Percentiles rank a stretch among this genome's conserved stretches.
phyloP scores from a whole-genome alignment of 345 rosid genomes.

The Garcia nutans region DNA sequence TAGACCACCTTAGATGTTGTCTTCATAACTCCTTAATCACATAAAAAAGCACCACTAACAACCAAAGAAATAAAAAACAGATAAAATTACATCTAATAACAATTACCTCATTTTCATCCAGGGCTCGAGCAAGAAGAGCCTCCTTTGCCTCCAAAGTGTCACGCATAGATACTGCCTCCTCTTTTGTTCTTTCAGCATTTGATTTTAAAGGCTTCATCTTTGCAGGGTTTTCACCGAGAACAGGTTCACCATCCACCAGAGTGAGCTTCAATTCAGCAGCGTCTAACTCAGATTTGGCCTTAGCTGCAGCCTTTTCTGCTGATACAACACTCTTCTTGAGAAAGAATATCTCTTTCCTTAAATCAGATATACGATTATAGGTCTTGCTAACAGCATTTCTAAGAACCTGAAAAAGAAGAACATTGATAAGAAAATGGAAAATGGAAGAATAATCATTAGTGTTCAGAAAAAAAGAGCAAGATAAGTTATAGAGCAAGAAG shows the following conservation, averaged over 20 bases:
- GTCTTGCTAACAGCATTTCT: constrained; percentile 95
- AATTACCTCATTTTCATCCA: constrained; percentile 85
- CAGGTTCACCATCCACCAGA: constrained; percentile 85
- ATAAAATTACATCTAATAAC: neutral
- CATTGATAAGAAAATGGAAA: neutral
- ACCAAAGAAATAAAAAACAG: neutral
- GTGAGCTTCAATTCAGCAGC: constrained; percentile 79
- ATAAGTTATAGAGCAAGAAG: neutral
- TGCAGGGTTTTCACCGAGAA: constrained; percentile 82
- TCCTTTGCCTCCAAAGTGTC: constrained; percentile 84
- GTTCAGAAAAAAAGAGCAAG: too few relatives aligned
- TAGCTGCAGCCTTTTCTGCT: constrained; percentile 75
- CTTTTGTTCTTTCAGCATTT: constrained; percentile 62
- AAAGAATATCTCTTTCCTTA: constrained; percentile 80
- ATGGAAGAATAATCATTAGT: neutral
- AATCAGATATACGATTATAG: constrained; percentile 78
- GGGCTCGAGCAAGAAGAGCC: constrained; percentile 83
- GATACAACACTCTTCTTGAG: constrained; percentile 53
- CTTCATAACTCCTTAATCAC: neutral
- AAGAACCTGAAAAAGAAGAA: constrained; percentile 53
- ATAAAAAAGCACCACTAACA: neutral
- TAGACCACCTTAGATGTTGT: neutral
- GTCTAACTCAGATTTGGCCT: constrained; percentile 69
- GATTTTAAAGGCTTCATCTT: constrained; percentile 74
- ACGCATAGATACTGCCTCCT: constrained; percentile 55